A percentile compares a stretch with the other conserved stretches of the same genome.
Evolutionary conservation across 164 flowering plant species (phyloP).

Genomic region (Magnolia sinica): DNA sequence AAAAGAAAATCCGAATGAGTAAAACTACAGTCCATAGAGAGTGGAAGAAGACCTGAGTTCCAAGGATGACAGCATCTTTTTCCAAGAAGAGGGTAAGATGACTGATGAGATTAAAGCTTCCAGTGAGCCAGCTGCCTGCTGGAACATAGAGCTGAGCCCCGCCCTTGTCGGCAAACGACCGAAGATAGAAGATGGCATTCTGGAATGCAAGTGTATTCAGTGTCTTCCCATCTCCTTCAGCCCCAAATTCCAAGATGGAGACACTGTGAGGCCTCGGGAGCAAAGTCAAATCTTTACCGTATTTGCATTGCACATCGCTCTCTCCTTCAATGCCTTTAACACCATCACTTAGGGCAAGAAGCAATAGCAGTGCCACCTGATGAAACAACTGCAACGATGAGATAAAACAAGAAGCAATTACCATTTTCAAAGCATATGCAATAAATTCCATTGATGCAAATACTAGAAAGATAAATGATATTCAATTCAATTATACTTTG

Average conservation of each 20-base stretch:
- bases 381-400: conserved; percentile 1
- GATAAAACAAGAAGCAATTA: background rate
- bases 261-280: conserved; percentile 88
- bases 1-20: too few species aligned
- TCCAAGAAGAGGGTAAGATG: conserved; percentile 92
- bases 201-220: conserved; percentile 87
- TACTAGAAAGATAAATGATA: background rate
- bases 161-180: conserved; percentile 90
- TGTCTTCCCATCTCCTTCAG: conserved; percentile 93
- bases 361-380: conserved; percentile 57
- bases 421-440: background rate
- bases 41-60: conserved; percentile 54
- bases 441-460: background rate
- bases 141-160: conserved; percentile 97
- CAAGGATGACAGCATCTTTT: conserved; percentile 78
- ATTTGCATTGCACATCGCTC: conserved; percentile 41
- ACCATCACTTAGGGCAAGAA: conserved; percentile 49
- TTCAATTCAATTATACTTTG: background rate
- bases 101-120: conserved; percentile 88
- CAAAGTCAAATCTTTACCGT: conserved; percentile 36
- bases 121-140: conserved; percentile 87
- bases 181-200: conserved; percentile 89
- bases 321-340: conserved; percentile 28
- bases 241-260: conserved; percentile 88
- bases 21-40: too few species aligned